Base-by-base conservation (phyloP, 1,284 basidiomycete species). In the Ustilago bromivora region DNA sequence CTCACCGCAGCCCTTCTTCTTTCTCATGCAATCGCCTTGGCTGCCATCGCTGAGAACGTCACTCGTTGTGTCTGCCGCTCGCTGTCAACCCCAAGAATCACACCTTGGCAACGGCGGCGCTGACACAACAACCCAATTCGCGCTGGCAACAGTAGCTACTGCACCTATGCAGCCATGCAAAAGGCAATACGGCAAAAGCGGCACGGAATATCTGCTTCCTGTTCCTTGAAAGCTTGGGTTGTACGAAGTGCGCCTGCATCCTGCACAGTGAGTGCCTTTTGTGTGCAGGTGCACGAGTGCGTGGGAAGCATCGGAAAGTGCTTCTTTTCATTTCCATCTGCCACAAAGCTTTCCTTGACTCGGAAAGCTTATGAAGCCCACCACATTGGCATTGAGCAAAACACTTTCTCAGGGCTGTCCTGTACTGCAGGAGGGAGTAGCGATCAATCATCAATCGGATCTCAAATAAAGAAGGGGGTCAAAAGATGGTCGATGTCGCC, bases 71-170 rank as follows among this genome's bases (percentile, higher is more conserved):
- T 19, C 43, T 46, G 43, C 3, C 43, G n/a, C n/a, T 46, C 43
- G 43, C 43, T 46, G 43, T 46, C 43, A 51, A 51, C 28, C 23
- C 28, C 28, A 15, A 51, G 8, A 38, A 61, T 61, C 58, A 61
- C 49, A 53, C 28, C 49, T 61, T 61, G 58, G 47, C 58, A 38
- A 51, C 31, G 6, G 31, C 49, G 31, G 49, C 23, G 12, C 28
- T 51, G 49, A 32, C 31, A 51, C 28, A 51, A 51, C 28, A 8
- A 32, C 31, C 34, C 31, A 13, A 51, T 13, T 49, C 46, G 23
- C 46, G 46, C 46, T 49, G 46, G 46, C 46, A 49, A 10, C 46
- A 41, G 13, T 41, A 15, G 13, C 17, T 41, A 12, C 43, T 46
- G 43, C 43, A 46, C n/a, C 43, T 19, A 19, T 46, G 43, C 43